Evolutionary conservation across 1,284 basidiomycete genomes (phyloP), one percentile per base, ranked within the genome.

Genomic region (Tetrapyrgos nigripes): DNA sequence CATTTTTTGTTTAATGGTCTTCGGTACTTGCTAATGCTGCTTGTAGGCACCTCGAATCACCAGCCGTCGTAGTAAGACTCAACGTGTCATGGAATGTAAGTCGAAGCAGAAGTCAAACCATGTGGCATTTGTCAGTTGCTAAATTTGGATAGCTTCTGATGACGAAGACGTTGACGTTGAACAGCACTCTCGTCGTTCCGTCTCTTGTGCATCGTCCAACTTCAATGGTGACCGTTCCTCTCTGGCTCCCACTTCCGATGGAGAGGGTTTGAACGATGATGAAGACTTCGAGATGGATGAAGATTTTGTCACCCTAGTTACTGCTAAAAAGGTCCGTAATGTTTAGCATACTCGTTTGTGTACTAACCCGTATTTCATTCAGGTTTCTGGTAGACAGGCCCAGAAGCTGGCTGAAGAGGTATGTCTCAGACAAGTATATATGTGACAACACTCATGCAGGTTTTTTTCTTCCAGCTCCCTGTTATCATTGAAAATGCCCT

Each of bases 361-460:
- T 45, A 24, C n/a, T n/a, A 9, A n/a, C 9, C n/a, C 17, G 8
- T 45, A 9, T 19, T 45, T 45, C 8, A 19, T 24, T 47, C 27
- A n/a, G n/a, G n/a, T n/a, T 24, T 47, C 10, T 47, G 21, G 9
- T 23, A 47, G 21, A 28, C 10, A 26, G 26, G 26, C 24, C 23
- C 9, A 43, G 19, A 53, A 44, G 37, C 37, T 53, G 6, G 51
- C 37, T 26, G 51, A 37, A 44, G 51, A 53, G 40, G 51, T 53
- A 21, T n/a, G 29, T 26, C 8, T 19, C 27, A 19, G 24, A 5
- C 4, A 4, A 11, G 11, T 53, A 26, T 17, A 10, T n/a, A 2
- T 40, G 5, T 40, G 4, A 43, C 3, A 11, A 14, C n/a, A 27
- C 24, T 53, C n/a, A 53, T 23, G 23, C n/a, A 3, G 19, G 4